These are phyloP conservation scores for Lachancea sp. DNA, from an alignment of 805 yeast genomes.

Conservation along the genomic window DNA sequence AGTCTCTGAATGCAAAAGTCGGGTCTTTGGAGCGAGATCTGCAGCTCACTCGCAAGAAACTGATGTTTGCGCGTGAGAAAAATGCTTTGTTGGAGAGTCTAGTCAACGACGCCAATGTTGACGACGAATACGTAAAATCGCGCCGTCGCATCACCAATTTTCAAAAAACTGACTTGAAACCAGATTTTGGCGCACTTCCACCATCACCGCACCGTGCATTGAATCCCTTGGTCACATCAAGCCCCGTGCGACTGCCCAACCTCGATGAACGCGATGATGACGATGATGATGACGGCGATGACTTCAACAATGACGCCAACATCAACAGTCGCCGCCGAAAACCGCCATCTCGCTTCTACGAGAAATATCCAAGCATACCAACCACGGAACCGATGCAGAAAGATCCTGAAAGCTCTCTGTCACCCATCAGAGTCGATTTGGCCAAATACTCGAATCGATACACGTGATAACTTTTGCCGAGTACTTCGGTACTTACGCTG, in stretches of 20 bases:
- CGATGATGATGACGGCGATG: not conserved
- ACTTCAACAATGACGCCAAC: not conserved
- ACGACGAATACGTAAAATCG: constrained; percentile 28
- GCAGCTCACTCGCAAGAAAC: constrained; percentile 18
- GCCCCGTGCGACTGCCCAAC: constrained; percentile 22
- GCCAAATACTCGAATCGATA: constrained; percentile 16
- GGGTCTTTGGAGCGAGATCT: constrained; percentile 15
- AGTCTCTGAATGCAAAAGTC: constrained; percentile 13
- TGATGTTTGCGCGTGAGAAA: constrained; percentile 29
- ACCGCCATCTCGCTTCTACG: constrained; percentile 15
- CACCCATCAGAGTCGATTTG: constrained; percentile 30
- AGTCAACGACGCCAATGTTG: constrained; percentile 31
- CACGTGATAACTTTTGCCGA: no score
- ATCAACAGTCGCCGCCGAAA: not conserved
- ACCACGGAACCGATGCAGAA: constrained; percentile 24
- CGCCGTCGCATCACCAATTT: constrained; percentile 30
- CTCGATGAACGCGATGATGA: not conserved
- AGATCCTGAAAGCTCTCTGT: constrained; percentile 19
- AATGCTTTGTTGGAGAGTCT: constrained; percentile 25
- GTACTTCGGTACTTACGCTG: not conserved
- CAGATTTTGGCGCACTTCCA: constrained; percentile 25
- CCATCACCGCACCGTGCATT: constrained; percentile 25
- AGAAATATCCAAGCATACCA: constrained; percentile 30
- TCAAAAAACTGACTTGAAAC: constrained; percentile 27
- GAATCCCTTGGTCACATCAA: constrained; percentile 31